Base-by-base conservation (phyloP, 1,139 yeast species). In the Kodamaea arcana region DNA sequence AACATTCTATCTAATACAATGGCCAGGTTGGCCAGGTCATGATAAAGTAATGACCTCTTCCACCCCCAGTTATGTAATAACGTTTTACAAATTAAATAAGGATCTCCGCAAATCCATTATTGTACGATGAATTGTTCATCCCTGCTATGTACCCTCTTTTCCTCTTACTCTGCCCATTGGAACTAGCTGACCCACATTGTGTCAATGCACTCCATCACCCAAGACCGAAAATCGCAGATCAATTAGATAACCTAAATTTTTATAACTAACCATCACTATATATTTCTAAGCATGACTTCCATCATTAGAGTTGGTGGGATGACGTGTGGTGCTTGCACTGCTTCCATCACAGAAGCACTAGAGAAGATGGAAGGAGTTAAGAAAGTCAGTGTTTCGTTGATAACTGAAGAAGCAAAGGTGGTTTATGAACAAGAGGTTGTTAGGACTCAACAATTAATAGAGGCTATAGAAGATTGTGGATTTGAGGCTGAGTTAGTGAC, bases 271-370 rank as follows among this genome's bases (percentile, higher is more conserved):
- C 23, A 9, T n/a, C n/a, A 9, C 23, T 21, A 9, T 21, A 24
- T 24, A 24, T 24, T 24, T 24, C 10, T 24, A n/a, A 24, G 6
- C 22, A 18, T 18, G 22, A 18, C 22, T 18, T 35, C 27, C 10
- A 11, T 34, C 13, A 32, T 38, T 8, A 30, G 23, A n/a, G 33
- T 38, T 9, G 15, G 23, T 15, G 74, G 72, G 3, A 54, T 67
- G 62, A 60, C 66, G 2, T 68, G 74, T 47, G 72, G 70, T 6
- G 56, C 73, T 3, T 68, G 73, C 37, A 51, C 64, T 24, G 68
- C 68, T 2, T 51, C 70, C n/a, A 57, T 68, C 15, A 61, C 60
- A 1, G 56, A 49, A 27, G 58, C 58, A 2, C 40, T 58, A 27
- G 54, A 52, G 30, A 36, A 29, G n/a, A 31, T 45, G 13, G 45